Base-by-base conservation (phyloP, 495 filamentous ascomycete species). In the Penicillium herquei region DNA sequence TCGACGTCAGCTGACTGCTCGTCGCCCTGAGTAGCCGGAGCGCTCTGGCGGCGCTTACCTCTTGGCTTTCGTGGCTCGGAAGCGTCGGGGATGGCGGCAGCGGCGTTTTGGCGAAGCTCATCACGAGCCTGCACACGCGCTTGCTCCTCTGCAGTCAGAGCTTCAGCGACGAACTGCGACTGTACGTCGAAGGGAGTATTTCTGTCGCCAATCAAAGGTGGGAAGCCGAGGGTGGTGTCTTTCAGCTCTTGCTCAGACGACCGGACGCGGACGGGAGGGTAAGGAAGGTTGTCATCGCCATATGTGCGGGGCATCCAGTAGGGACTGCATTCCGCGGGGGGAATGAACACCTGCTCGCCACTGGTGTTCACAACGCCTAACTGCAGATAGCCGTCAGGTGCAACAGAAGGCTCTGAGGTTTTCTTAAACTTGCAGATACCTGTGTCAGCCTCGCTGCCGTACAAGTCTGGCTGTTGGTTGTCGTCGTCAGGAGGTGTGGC, bases 181-280 rank as follows among this genome's bases (percentile, higher is more conserved):
- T 30, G 41, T 3, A 18, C 17, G 13, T 45, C 53, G 32, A 49
- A 55, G 16, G 69, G 72, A 13, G 73, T 31, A 50, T 79, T 78
- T 4, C 74, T 71, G 34, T 71, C 59, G 4, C 75, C 76, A 14
- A 74, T 60, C 21, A 62, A 62, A 0, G 76, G 76, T 3, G 76
- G 74, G 51, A 67, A 78, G 0, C 76, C 73, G 48, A 70, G 68
- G 11, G 68, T 59, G 1, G 52, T 43, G 39, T 77, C 70, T 13
- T 50, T 63, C n/a, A 63, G 57, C 18, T 61, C 56, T 39, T 77
- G 69, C 5, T 68, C 52, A 3, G 58, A 32, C 0, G 66, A 63
- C 18, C 66, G 70, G 34, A 69, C 46, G 3, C 69, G 65, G 9
- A 70, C 44, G 3, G 72, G 73, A 12, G 72, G 73, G 8, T 49